Percentiles rank a stretch among this genome's conserved stretches.
Evolutionary conservation across 192 early-diverging fungal genomes (phyloP).

Genomic region (Coemansia guatemalensis): DNA sequence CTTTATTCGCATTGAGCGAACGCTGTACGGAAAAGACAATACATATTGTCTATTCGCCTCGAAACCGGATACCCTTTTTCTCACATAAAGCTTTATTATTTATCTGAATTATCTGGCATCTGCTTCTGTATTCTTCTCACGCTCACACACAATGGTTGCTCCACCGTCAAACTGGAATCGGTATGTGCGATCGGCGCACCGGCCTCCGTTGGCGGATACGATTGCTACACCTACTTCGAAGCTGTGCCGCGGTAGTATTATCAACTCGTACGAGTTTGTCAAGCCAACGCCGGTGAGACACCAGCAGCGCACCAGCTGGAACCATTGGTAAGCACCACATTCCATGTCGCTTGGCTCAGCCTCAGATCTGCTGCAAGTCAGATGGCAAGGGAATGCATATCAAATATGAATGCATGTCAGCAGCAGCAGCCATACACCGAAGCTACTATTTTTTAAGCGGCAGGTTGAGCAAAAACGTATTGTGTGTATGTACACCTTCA

Average conservation of each 20-base stretch:
- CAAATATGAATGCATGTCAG: conserved; percentile 3
- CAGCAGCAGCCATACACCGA: too few species aligned
- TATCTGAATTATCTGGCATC: neutral
- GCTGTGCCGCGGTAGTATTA: conserved; percentile 32
- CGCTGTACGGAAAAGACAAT: conserved; percentile 1
- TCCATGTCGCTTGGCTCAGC: too few species aligned
- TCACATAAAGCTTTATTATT: too few species aligned
- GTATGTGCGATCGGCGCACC: conserved; percentile 22
- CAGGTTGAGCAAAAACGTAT: too few species aligned
- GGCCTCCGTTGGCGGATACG: neutral
- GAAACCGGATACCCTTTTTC: too few species aligned
- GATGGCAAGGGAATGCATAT: too few species aligned
- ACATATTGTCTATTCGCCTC: too few species aligned
- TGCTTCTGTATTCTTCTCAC: neutral
- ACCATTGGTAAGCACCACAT: conserved; percentile 73
- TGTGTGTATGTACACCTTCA: too few species aligned
- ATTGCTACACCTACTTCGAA: conserved; percentile 16
- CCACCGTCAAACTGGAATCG: conserved; percentile 32
- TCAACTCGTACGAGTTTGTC: conserved; percentile 63
- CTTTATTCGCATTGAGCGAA: neutral
- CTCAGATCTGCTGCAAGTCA: too few species aligned
- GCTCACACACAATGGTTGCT: conserved; percentile 36
- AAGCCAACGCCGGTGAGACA: conserved; percentile 67
- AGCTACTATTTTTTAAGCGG: too few species aligned
- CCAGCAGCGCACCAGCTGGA: conserved; percentile 80